Percentiles rank a stretch among this genome's conserved stretches.
Evolutionary conservation across 164 flowering plant species (phyloP).

Genomic region (Euptelea pleiosperma): DNA sequence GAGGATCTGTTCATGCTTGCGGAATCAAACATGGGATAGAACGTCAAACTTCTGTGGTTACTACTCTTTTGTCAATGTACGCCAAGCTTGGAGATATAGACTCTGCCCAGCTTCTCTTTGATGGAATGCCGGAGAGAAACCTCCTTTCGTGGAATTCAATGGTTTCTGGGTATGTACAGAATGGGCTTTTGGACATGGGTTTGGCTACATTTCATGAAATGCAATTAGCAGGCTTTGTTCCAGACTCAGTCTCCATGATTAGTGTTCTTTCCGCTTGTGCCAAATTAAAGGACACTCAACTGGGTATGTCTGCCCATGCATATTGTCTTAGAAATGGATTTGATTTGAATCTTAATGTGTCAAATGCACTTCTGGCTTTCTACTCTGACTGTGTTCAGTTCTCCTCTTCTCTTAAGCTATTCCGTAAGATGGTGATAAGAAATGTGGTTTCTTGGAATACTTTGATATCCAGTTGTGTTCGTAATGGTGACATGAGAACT

Average conservation of each 20-base stretch:
- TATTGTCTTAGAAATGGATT: conserved; percentile 34
- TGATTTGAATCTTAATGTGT: conserved; percentile 30
- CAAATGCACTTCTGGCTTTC: conserved; percentile 47
- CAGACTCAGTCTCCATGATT: conserved; percentile 42
- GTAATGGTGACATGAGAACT: conserved; percentile 22
- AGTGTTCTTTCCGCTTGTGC: conserved; percentile 46
- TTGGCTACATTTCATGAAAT: conserved; percentile 34
- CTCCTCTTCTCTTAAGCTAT: conserved; percentile 29
- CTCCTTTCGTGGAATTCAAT: conserved; percentile 21
- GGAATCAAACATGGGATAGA: conserved; percentile 22
- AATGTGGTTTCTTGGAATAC: conserved; percentile 57
- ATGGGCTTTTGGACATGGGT: conserved; percentile 23
- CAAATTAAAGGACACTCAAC: conserved; percentile 23
- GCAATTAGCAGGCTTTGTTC: conserved; percentile 35
- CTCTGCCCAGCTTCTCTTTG: conserved; percentile 15
- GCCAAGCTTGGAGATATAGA: conserved; percentile 17
- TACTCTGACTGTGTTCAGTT: conserved; percentile 38
- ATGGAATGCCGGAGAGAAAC: conserved; percentile 12
- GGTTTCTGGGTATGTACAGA: conserved; percentile 18
- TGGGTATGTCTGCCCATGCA: conserved; percentile 53
- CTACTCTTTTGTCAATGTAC: conserved; percentile 24
- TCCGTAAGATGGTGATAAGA: conserved; percentile 30
- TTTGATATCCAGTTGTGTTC: conserved; percentile 44
- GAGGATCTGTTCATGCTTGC: conserved; percentile 25
- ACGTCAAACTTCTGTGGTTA: conserved; percentile 17